phyloP scores from a whole-genome alignment of 495 filamentous ascomycete species.

The Trypethelium eluteriae region DNA sequence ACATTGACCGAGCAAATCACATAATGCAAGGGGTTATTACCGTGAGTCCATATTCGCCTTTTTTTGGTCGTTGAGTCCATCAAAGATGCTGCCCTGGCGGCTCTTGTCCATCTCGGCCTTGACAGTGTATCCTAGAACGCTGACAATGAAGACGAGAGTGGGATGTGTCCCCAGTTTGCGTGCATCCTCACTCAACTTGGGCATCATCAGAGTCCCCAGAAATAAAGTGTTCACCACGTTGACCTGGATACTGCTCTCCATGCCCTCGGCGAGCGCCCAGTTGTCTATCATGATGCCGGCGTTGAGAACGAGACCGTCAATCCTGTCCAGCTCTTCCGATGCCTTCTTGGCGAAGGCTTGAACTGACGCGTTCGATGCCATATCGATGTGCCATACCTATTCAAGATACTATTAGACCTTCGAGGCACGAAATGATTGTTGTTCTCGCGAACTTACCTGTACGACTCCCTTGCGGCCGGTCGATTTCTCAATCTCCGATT shows the following conservation, averaged over 20 bases:
- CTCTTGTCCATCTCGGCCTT: slow-evolving; percentile 9
- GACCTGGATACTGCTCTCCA: slow-evolving; percentile 41
- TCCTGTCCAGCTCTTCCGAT: slow-evolving; percentile 26
- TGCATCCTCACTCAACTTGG: slow-evolving; percentile 32
- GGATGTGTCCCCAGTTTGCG: slow-evolving; percentile 26
- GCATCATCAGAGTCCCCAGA: slow-evolving; percentile 39
- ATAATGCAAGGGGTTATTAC: slow-evolving; percentile 17
- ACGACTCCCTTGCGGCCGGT: slow-evolving; percentile 41
- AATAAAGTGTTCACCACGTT: slow-evolving; percentile 47
- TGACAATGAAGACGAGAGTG: slow-evolving; percentile 19
- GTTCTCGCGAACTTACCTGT: slow-evolving; percentile 19
- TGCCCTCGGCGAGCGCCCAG: slow-evolving; percentile 35
- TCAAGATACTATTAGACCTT: background rate
- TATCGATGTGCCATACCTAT: slow-evolving; percentile 49
- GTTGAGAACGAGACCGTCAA: slow-evolving; percentile 45
- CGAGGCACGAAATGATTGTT: background rate
- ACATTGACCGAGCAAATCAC: slow-evolving; percentile 2
- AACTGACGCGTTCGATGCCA: slow-evolving; percentile 45
- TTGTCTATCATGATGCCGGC: slow-evolving; percentile 38
- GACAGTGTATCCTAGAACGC: slow-evolving; percentile 15
- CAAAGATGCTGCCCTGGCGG: background rate
- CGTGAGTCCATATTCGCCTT: slow-evolving; percentile 1
- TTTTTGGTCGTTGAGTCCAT: slow-evolving; percentile 12
- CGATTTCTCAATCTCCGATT: slow-evolving; percentile 41
- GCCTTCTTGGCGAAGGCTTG: slow-evolving; percentile 41